These are phyloP conservation scores for Monosporascus sp. DNA, from an alignment of 2,329 filamentous ascomycete genomes.

Conservation along the genomic window DNA sequence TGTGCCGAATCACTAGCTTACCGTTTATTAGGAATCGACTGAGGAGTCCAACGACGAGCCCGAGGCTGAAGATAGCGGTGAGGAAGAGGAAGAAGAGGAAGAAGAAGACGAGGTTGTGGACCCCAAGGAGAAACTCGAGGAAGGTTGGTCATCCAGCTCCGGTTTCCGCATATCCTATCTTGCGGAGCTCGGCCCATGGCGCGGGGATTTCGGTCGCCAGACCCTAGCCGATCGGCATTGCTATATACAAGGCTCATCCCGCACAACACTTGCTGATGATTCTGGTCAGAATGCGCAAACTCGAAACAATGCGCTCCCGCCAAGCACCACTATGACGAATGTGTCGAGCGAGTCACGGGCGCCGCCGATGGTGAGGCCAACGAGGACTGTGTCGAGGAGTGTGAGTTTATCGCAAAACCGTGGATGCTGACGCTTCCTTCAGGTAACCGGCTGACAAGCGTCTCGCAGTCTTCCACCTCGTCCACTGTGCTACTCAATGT, in stretches of 20 bases:
- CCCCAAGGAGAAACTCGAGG: slow-evolving; percentile 81
- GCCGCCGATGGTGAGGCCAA: slow-evolving; percentile 63
- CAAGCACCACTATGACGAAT: slow-evolving; percentile 99
- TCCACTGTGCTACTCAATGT: slow-evolving; percentile 89
- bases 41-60: slow-evolving; percentile 43
- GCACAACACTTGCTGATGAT: slow-evolving; percentile 9
- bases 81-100: slow-evolving; percentile 69
- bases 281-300: slow-evolving; percentile 73
- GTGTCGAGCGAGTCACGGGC: slow-evolving; percentile 82
- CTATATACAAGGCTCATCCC: neutral
- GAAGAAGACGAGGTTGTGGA: slow-evolving; percentile 81
- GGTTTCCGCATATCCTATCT: neutral
- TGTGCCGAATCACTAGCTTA: too few species aligned
- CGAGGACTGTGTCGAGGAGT: slow-evolving; percentile 99
- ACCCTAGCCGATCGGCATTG: too few species aligned
- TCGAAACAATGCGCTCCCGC: slow-evolving; percentile 76
- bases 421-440: too few species aligned
- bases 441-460: neutral
- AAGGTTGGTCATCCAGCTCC: slow-evolving; percentile 61
- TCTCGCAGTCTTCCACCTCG: slow-evolving; percentile 89
- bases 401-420: slow-evolving; percentile 49
- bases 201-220: too few species aligned
- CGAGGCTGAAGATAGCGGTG: slow-evolving; percentile 49
- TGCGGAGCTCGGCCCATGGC: neutral
- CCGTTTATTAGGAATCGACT: slow-evolving; percentile 29